A percentile compares a stretch with the other conserved stretches of the same genome.
Conservation (phyloP, 306 rosid genomes). For the Trichosanthes truncata region DNA sequence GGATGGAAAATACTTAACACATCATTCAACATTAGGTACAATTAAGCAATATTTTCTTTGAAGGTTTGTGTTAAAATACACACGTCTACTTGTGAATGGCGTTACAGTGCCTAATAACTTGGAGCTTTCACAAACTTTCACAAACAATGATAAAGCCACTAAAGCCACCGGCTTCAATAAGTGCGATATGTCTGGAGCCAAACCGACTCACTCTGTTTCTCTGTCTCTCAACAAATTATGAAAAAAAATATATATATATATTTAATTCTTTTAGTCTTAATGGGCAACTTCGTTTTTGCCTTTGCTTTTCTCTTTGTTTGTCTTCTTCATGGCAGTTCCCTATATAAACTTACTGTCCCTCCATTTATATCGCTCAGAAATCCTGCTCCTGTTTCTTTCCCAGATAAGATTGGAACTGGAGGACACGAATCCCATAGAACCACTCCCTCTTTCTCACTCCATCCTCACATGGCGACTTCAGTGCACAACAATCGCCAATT, state of each 20-base stretch:
- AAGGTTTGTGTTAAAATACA: too few species aligned
- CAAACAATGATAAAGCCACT: not conserved
- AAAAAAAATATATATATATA: too few species aligned
- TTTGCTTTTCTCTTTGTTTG: not conserved
- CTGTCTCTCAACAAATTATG: not conserved
- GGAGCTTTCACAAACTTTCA: not conserved
- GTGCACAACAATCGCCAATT: conserved; percentile 34
- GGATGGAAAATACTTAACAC: too few species aligned
- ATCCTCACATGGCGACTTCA: conserved; percentile 45
- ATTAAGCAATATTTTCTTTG: too few species aligned
- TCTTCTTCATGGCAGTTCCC: not conserved
- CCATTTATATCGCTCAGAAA: not conserved
- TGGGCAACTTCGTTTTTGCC: not conserved
- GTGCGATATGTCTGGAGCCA: not conserved
- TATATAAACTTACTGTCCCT: not conserved
- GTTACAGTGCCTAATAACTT: not conserved
- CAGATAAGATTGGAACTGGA: not conserved
- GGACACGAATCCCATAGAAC: too few species aligned
- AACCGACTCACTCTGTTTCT: not conserved
- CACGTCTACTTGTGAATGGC: too few species aligned
- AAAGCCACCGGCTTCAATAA: not conserved
- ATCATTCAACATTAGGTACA: too few species aligned
- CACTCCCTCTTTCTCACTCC: too few species aligned
- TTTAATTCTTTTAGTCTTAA: not conserved
- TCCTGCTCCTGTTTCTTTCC: not conserved